Evolutionary conservation across 768 basidiomycete species (phyloP).

Genomic region (Boletus rubroflammeus): DNA sequence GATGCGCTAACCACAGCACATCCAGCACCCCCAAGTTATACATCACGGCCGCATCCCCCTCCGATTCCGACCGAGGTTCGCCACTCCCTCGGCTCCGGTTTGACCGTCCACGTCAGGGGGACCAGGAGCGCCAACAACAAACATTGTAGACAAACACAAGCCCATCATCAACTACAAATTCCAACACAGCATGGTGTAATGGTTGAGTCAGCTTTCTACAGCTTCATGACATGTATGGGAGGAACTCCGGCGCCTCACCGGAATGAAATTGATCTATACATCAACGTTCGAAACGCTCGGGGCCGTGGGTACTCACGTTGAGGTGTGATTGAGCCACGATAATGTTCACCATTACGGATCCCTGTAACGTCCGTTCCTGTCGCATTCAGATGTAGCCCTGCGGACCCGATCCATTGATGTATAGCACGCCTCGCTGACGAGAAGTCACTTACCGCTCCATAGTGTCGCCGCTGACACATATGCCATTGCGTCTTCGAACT

Average conservation of each 20-base stretch:
- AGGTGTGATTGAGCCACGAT: not conserved
- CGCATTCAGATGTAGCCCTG: not conserved
- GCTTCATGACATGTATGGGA: not conserved
- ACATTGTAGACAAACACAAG: not conserved
- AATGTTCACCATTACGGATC: not conserved
- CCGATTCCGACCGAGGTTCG: not conserved
- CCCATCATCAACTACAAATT: not conserved
- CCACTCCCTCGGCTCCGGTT: not conserved
- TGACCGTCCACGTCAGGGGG: not conserved
- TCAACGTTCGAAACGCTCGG: not conserved
- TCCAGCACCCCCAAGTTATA: not conserved
- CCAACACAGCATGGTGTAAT: not conserved
- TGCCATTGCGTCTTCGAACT: not conserved
- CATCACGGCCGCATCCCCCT: not conserved
- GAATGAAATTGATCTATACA: not conserved
- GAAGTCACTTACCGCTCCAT: not conserved
- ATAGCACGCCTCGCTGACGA: not conserved
- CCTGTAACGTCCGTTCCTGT: not conserved
- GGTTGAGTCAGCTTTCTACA: not conserved
- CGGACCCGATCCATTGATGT: not conserved
- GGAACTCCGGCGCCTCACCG: not conserved
- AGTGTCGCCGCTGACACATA: not conserved
- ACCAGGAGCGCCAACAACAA: not conserved
- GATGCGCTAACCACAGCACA: not conserved
- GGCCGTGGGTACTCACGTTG: not conserved